Evolutionary conservation across 1,139 yeast genomes (phyloP), one percentile per base, ranked within the genome.

Genomic region (Pichia sp.): DNA sequence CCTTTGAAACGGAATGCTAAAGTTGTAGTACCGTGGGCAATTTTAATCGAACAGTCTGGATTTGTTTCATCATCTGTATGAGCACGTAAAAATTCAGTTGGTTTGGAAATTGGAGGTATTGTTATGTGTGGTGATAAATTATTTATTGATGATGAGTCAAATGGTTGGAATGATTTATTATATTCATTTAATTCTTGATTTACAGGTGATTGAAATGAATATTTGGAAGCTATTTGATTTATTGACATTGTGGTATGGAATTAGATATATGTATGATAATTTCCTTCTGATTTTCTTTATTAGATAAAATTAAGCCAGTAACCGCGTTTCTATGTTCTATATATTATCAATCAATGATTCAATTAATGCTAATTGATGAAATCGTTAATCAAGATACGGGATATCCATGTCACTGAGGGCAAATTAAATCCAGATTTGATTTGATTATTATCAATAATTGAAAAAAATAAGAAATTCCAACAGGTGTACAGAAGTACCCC

Each of bases 11-110:
- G 77, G 71, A 94, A 92, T 9, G 97, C 97, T 59, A 92, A 75
- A 7, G 99, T 92, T 16, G 99, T 92, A 26, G 99, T 92, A 68
- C 99, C 99, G 69, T 92, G 99, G 26, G 97, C 96, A 62, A 92
- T 86, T 68, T 92, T 92, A 69, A 94, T 92, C 64, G 83, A 85
- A 70, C 95, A 88, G 65, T 89, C 97, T 25, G 96, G 96, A 65
- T 90, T 92, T 52, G 80, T 66, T 35, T 89, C 82, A 66, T 92
- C 97, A 67, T 92, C 97, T 4, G 97, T 92, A 67, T 92, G 97
- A n/a, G 97, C 97, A 66, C 97, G 76, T 59, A 92, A 73, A 65
- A 92, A 92, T 47, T 86, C 95, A n/a, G 96, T 80, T 39, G 98
- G 97, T 63, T 85, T 85, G 44, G 90, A 77, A 56, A 87, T 86